A percentile compares a stretch with the other conserved stretches of the same genome.
Evolutionary conservation across 495 filamentous ascomycete species (phyloP).

Genomic region (Hypomontagnella submonticulosa): DNA sequence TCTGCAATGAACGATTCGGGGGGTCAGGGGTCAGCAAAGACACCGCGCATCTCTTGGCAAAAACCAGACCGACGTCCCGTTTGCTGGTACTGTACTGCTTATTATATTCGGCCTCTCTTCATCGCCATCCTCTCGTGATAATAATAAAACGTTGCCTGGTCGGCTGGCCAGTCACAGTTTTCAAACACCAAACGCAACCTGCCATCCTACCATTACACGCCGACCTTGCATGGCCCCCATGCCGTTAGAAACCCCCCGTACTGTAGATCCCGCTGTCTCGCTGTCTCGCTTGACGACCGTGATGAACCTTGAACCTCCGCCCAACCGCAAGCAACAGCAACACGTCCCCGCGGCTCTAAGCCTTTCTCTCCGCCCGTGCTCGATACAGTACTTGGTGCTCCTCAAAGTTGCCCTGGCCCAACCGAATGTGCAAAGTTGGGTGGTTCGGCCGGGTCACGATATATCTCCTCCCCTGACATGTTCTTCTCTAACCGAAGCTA

Average conservation of each 20-base stretch:
- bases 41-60: conserved; percentile 10
- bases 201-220: conserved; percentile 46
- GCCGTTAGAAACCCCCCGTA: conserved; percentile 26
- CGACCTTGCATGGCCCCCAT: conserved; percentile 43
- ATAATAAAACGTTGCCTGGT: conserved; percentile 34
- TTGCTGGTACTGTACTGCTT: conserved; percentile 9
- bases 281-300: conserved; percentile 35
- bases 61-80: conserved; percentile 2
- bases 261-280: conserved; percentile 37
- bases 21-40: conserved; percentile 9
- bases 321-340: conserved; percentile 25
- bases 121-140: conserved; percentile 23
- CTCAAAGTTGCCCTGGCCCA: conserved; percentile 8
- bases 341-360: conserved; percentile 19
- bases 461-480: conserved; percentile 15
- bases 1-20: not conserved
- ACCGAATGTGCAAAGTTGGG: conserved; percentile 14
- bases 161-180: conserved; percentile 33
- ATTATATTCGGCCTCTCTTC: conserved; percentile 12
- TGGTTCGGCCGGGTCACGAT: conserved; percentile 27
- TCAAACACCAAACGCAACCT: conserved; percentile 33
- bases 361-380: not conserved
- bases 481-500: conserved; percentile 20
- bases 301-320: conserved; percentile 33
- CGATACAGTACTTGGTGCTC: not conserved